Base-by-base conservation (phyloP, 306 rosid genomes). In the Corylus avellana region DNA sequence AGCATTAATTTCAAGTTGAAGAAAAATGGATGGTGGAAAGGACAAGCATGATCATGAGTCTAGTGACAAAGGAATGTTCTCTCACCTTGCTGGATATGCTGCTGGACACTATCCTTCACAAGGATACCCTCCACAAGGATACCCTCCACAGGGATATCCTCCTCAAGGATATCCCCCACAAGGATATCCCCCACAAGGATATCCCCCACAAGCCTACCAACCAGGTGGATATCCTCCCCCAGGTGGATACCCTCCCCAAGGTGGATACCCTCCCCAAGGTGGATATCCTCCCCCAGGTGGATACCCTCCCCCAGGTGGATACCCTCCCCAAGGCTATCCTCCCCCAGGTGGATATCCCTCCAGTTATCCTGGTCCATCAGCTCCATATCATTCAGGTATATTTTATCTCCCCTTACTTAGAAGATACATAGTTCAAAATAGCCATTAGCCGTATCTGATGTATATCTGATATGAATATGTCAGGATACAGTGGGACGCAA, bases 1-100 rank as follows among this genome's bases (percentile, higher is more conserved):
- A 29, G 22, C 7, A 47, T 12, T n/a, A 49, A 35, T 47, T 46
- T 53, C 11, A 66, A 81, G 74, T 74, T 73, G 77, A 78, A 83
- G 64, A 75, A 85, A 76, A 57, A 88, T 88, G 91, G 80, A 44
- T 46, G n/a, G 73, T 20, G 74, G 56, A 37, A 80, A 77, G 39
- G 72, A 64, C 48, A 77, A 61, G 74, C 47, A 58, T 63, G 85
- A n/a, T 58, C n/a, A 70, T 6, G 89, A 80, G 55, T 74, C 81
- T 20, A 73, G 59, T 51, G 89, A 85, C 54, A 88, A 44, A 70
- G 86, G 89, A 42, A 42, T 42, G 8, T 42, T 42, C 7, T 42
- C 53, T 11, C 53, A 49, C 35, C 12, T 67, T 12, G 22, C 29
- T 44, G 86, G 89, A 4, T 76, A 85, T 85, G 82, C 84, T 77